phyloP scores from a whole-genome alignment of 2,329 filamentous ascomycete genomes.

The Colletotrichum tabaci region DNA sequence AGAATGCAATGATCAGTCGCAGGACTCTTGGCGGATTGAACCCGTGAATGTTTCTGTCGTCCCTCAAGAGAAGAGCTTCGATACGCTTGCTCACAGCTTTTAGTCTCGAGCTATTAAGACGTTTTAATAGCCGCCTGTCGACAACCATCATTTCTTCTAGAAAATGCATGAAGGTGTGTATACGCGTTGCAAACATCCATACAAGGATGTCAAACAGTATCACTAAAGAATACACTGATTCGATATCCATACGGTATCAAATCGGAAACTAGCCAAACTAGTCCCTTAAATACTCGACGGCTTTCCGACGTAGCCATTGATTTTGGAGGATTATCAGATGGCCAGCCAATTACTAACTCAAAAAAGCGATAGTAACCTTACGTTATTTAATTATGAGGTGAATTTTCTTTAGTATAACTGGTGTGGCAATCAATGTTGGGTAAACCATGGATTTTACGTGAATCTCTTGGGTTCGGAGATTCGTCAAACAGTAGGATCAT shows the following conservation, averaged over 20 bases:
- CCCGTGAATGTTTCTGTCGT: not conserved
- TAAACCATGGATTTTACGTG: not conserved
- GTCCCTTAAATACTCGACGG: not conserved
- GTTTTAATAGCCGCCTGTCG: not conserved
- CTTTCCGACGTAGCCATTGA: not conserved
- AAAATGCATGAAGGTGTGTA: conserved; percentile 1
- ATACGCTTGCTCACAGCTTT: not conserved
- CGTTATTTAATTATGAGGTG: no score
- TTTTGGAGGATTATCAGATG: not conserved
- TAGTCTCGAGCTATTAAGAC: not conserved
- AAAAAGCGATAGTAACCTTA: no score
- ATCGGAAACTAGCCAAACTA: not conserved
- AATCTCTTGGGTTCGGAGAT: not conserved
- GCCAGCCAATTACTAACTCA: no score
- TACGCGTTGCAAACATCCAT: not conserved
- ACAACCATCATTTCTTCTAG: not conserved
- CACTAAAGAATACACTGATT: conserved; percentile 1
- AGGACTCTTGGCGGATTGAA: conserved; percentile 1
- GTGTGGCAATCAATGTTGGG: not conserved
- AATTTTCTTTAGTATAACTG: no score
- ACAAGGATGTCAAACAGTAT: not conserved
- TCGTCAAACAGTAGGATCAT: not conserved
- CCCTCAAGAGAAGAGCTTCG: not conserved
- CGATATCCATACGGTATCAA: not conserved
- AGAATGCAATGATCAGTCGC: not conserved